These are phyloP conservation scores for Ceratopteris richardii DNA, from an alignment of 75 land plant species.

Conservation along the genomic window DNA sequence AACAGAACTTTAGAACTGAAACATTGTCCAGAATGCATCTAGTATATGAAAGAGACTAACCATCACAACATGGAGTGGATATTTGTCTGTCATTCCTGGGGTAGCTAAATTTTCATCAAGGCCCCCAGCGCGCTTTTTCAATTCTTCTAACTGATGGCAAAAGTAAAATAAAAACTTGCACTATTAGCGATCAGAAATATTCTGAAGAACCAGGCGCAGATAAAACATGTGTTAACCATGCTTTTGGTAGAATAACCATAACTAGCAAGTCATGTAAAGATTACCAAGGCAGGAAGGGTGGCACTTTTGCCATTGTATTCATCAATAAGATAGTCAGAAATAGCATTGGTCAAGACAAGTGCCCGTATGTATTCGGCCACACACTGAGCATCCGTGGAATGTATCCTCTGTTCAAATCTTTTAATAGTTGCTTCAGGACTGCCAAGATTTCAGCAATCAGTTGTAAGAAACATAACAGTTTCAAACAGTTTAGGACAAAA, in stretches of 20 bases:
- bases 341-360: conserved; percentile 80
- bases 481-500: no score
- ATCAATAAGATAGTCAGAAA: conserved; percentile 88
- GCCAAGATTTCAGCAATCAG: no score
- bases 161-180: conserved; percentile 1
- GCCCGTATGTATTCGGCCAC: conserved; percentile 93
- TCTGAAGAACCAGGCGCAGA: no score
- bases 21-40: no score
- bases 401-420: conserved; percentile 83
- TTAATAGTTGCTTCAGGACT: conserved; percentile 91
- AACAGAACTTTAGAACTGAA: no score
- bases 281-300: conserved; percentile 76
- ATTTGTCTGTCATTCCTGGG: conserved; percentile 87
- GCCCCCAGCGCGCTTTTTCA: conserved; percentile 85
- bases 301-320: conserved; percentile 65
- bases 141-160: conserved; percentile 69
- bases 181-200: no score
- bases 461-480: no score
- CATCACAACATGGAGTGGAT: conserved; percentile 98
- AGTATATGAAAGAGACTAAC: conserved; percentile 57
- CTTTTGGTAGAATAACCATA: no score
- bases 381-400: conserved; percentile 74
- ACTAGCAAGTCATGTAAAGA: neutral
- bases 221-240: no score
- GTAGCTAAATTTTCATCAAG: conserved; percentile 51